phyloP scores from a whole-genome alignment of 176 grass and related monocot genomes.

The Lolium multiflorum region DNA sequence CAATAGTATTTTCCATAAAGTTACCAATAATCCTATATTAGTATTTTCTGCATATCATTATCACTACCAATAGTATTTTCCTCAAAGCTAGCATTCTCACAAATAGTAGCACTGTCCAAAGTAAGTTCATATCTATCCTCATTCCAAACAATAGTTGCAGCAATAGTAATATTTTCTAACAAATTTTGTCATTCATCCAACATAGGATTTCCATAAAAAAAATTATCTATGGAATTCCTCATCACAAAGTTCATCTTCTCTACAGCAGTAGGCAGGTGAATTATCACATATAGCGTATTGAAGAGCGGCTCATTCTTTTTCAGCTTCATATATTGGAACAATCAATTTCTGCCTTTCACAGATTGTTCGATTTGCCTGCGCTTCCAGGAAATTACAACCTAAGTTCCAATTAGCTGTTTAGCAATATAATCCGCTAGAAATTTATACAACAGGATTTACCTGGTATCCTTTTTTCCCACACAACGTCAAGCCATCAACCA shows the following conservation, averaged over 20 bases:
- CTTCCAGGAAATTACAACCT: slow-evolving; percentile 3
- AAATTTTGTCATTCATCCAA: background rate
- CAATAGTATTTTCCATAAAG: no score
- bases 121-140: background rate
- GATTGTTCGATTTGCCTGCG: background rate
- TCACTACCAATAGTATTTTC: background rate
- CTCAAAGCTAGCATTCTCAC: background rate
- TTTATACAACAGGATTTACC: background rate
- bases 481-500: slow-evolving; percentile 9
- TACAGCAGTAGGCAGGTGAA: background rate
- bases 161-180: background rate
- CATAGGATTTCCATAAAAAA: background rate
- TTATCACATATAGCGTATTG: background rate
- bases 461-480: background rate
- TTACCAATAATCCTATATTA: no score
- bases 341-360: background rate
- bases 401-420: background rate
- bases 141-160: background rate
- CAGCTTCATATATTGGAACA: background rate
- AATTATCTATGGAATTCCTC: background rate
- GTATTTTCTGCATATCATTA: background rate
- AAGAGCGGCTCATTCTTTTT: background rate
- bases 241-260: background rate
- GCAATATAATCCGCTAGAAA: background rate
- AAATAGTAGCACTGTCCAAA: background rate